A percentile compares a stretch with the other conserved stretches of the same genome.
Conservation (phyloP, 2,329 filamentous ascomycete species). For the Fusarium piperis region DNA sequence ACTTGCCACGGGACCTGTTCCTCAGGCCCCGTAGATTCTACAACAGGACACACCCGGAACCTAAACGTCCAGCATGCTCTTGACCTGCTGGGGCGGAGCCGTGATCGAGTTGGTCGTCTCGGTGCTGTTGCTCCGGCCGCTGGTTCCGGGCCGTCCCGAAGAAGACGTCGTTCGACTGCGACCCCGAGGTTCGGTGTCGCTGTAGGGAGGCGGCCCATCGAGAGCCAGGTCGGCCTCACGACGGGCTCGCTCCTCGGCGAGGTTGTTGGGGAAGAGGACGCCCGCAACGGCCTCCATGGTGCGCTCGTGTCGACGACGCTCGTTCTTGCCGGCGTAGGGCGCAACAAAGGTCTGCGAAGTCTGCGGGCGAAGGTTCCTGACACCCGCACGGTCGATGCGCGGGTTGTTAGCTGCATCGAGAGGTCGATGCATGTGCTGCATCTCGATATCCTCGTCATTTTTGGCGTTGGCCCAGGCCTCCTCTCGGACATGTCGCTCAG, state of each 20-base stretch:
- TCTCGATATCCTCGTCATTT: constrained; percentile 51
- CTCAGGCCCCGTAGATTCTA: background rate
- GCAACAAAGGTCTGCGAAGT: constrained; percentile 14
- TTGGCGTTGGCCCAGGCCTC: constrained; percentile 43
- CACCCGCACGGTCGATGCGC: constrained; percentile 45
- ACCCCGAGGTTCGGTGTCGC: constrained; percentile 38
- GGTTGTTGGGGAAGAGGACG: constrained; percentile 59
- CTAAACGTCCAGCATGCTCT: constrained; percentile 68
- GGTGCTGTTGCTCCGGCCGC: constrained; percentile 56
- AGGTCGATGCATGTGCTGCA: constrained; percentile 44
- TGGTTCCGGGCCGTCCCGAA: constrained; percentile 43
- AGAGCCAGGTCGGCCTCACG: constrained; percentile 52
- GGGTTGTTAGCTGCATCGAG: constrained; percentile 41
- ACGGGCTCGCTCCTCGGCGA: constrained; percentile 45
- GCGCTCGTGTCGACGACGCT: constrained; percentile 56
- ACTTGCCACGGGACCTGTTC: background rate
- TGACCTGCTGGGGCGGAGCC: constrained; percentile 62
- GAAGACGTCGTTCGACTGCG: constrained; percentile 22
- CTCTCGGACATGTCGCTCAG: constrained; percentile 49
- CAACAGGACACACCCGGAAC: background rate
- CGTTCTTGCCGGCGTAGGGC: constrained; percentile 55
- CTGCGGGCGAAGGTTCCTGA: constrained; percentile 35
- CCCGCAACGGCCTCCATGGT: constrained; percentile 55
- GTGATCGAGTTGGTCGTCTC: constrained; percentile 58
- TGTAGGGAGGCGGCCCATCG: constrained; percentile 57